phyloP scores from a whole-genome alignment of 2,329 filamentous ascomycete species.

The Sarocladium strictum region DNA sequence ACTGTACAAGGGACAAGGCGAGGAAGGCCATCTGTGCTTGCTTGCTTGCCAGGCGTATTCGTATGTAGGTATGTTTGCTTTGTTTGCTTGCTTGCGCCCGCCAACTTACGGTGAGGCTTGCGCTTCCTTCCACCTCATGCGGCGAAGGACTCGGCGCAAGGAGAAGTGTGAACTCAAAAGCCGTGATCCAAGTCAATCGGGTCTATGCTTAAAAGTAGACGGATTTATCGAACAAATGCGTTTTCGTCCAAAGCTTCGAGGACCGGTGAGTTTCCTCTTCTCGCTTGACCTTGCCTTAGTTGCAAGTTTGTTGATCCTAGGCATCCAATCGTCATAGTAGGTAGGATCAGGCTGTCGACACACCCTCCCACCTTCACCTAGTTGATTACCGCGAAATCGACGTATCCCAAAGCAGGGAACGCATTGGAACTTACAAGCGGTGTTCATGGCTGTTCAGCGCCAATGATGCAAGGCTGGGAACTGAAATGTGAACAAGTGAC shows the following conservation, averaged over 20 bases:
- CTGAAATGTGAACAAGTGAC: conserved; percentile 5
- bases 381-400: not conserved
- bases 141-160: not conserved
- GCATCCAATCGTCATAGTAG: not conserved
- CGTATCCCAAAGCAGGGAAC: not conserved
- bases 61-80: no score
- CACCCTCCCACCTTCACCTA: not conserved
- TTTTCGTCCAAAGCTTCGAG: no score
- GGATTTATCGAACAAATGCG: not conserved
- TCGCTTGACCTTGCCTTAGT: not conserved
- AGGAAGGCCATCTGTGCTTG: no score
- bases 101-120: not conserved
- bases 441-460: not conserved
- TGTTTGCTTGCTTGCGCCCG: no score
- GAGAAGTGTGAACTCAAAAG: not conserved
- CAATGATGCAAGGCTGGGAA: conserved; percentile 9
- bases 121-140: not conserved
- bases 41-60: no score
- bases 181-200: no score
- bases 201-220: no score
- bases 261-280: no score
- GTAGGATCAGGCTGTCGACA: not conserved
- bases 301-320: not conserved
- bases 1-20: no score
- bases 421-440: not conserved